Evolutionary conservation across 2,329 filamentous ascomycete species (phyloP), one percentile per base, ranked within the genome.

Genomic region (Alternaria longipes): DNA sequence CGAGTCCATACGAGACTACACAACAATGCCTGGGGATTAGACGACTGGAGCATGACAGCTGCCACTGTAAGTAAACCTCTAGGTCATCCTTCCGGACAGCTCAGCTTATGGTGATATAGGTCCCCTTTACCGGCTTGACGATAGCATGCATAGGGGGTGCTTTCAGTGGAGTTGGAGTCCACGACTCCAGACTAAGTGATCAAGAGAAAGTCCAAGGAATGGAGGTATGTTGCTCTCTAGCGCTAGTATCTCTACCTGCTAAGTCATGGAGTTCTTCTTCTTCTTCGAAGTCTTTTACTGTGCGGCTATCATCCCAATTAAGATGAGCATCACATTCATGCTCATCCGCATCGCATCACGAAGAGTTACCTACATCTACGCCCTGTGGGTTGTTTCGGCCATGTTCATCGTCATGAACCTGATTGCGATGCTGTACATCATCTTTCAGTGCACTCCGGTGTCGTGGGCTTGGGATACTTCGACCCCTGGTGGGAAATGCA

Each of bases 321-420:
- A 60, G n/a, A 47, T 60, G n/a, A 60, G 57, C n/a, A 60, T 56
- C 11, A 56, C 57, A 5, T 60, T 60, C 40, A 60, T 60, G 57
- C 57, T 56, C 38, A 60, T 60, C 14, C 57, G 57, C 8, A 56
- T 60, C 24, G 57, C 57, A 12, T 60, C 57, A 4, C 45, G 53
- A 16, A 60, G 46, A 40, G 45, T 28, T 5, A 9, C 18, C 18
- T 60, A 56, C 26, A 51, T 60, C 11, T 60, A 46, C 57, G 56
- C 53, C 40, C 32, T 60, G 32, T 60, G 56, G 42, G 38, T 30
- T 3, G 53, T 60, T 8, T 60, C 57, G 24, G 46, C 53, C 32
- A 56, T 60, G 57, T 60, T 60, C 45, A 42, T 60, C 18, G 20
- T 56, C 18, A 60, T 60, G 57, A 60, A 60, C 46, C 28, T 60